Evolutionary conservation across 805 yeast species (phyloP), one percentile per base, ranked within the genome.

Genomic region (Wickerhamiella musiphila): DNA sequence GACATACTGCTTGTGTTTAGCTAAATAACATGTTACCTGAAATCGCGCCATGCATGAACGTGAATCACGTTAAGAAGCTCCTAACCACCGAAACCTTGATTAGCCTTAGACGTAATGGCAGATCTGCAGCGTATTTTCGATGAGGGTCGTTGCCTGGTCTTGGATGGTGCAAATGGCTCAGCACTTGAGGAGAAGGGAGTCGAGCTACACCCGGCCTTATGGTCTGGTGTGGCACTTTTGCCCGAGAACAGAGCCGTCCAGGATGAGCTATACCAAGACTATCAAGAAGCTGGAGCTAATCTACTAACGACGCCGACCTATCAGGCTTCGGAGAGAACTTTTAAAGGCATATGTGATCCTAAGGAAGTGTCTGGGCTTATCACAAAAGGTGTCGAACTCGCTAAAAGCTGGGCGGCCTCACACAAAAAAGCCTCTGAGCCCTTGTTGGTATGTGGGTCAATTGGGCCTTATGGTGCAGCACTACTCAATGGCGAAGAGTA

Each of bases 401-500:
- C 55, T 0, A 37, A 37, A 5, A 35, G 39, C 11, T 57, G 47
- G 0, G 47, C 52, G 8, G 33, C 26, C 28, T n/a, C n/a, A n/a
- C 13, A 28, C 19, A 20, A 11, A 9, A 5, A 9, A 12, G n/a
- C 16, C 25, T 7, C 35, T 14, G 7, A 17, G 18, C 18, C 14
- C 22, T 16, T 17, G 14, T 1, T 45, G 26, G 59, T 73, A 4
- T 68, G 68, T 1, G 92, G 78, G 0, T 68, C 78, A 6, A 52
- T 78, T 24, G 93, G 93, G 0, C 81, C 93, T 0, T 78, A 68
- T 47, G 92, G 84, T 1, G 77, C 84, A 0, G 69, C 54, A 40
- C 46, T 74, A 22, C 69, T 75, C 20, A 61, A 69, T 39, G 82
- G 83, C 0, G 61, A 75, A 0, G 93, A 79, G 44, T 79, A 73